Evolutionary conservation across 2,329 filamentous ascomycete genomes (phyloP).

Genomic region (Cladosporium sp.): DNA sequence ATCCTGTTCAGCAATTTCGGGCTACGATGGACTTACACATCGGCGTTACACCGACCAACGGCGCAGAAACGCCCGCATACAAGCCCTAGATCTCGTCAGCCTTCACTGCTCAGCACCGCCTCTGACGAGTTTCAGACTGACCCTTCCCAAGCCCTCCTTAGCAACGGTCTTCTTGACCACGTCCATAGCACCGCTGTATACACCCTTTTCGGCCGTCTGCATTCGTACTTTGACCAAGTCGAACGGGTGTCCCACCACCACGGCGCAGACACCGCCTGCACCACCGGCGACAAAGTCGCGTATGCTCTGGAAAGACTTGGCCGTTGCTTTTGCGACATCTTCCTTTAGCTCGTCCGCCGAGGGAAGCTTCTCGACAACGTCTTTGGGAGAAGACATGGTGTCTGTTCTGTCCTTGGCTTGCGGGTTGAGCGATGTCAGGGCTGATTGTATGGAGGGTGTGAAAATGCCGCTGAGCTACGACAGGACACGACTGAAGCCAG

Average conservation of each 20-base stretch:
- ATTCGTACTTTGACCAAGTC: constrained; percentile 96
- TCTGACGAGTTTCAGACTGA: constrained; percentile 20
- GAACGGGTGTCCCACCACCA: constrained; percentile 89
- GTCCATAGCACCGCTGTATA: constrained; percentile 85
- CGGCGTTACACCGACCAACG: constrained; percentile 89
- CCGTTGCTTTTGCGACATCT: constrained; percentile 45
- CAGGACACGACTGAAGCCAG: too few species aligned
- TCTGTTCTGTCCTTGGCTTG: too few species aligned
- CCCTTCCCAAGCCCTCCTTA: constrained; percentile 67
- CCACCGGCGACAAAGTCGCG: constrained; percentile 84
- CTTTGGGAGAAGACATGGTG: constrained; percentile 2
- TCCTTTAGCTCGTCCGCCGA: constrained; percentile 45
- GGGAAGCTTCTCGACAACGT: constrained; percentile 19
- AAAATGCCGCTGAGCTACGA: too few species aligned
- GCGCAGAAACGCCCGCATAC: constrained; percentile 95
- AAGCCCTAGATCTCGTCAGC: constrained; percentile 53
- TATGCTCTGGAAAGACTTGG: constrained; percentile 56
- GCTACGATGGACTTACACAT: constrained; percentile 71
- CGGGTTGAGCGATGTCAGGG: too few species aligned
- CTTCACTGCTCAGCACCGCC: not conserved
- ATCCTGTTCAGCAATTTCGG: not conserved
- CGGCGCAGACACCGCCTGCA: constrained; percentile 88
- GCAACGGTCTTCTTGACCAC: constrained; percentile 85
- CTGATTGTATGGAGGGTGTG: too few species aligned
- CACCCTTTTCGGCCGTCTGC: constrained; percentile 90